A percentile compares a stretch with the other conserved stretches of the same genome.
These are phyloP conservation scores for Wickerhamiella hasegawae DNA, from an alignment of 805 yeast genomes.

Conservation along the genomic window DNA sequence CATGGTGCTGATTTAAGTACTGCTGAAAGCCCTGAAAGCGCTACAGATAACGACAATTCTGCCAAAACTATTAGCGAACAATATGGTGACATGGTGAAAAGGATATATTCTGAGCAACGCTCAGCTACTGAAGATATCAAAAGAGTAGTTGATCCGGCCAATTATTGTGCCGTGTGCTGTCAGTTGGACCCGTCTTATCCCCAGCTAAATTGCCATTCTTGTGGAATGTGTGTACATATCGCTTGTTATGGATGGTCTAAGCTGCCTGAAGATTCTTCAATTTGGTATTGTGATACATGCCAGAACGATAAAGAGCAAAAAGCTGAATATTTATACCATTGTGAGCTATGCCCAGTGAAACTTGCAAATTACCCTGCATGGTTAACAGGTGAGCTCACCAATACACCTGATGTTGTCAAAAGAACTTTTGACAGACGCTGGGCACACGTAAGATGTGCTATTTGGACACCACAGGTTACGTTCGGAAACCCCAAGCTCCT, in stretches of 20 bases:
- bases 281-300: constrained; percentile 75
- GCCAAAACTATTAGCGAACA: no score
- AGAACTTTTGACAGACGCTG: constrained; percentile 53
- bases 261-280: constrained; percentile 13
- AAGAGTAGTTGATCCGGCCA: no score
- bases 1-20: constrained; percentile 5
- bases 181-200: constrained; percentile 24
- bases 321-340: constrained; percentile 39
- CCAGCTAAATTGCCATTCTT: constrained; percentile 40
- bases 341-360: constrained; percentile 46
- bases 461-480: constrained; percentile 32
- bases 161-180: constrained; percentile 46
- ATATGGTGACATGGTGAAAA: no score
- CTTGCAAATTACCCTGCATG: constrained; percentile 34
- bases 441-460: constrained; percentile 64
- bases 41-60: constrained; percentile 10
- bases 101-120: no score
- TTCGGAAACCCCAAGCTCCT: constrained; percentile 28
- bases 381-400: constrained; percentile 26
- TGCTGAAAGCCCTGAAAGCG: constrained; percentile 3
- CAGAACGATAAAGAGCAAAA: constrained; percentile 50
- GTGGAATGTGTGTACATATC: constrained; percentile 57
- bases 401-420: constrained; percentile 49
- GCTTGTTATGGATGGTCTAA: constrained; percentile 43
- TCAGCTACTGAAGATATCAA: no score